Percentiles rank a stretch among this genome's conserved stretches.
Evolutionary conservation across 2,329 filamentous ascomycete species (phyloP).

Genomic region (Fusarium redolens): DNA sequence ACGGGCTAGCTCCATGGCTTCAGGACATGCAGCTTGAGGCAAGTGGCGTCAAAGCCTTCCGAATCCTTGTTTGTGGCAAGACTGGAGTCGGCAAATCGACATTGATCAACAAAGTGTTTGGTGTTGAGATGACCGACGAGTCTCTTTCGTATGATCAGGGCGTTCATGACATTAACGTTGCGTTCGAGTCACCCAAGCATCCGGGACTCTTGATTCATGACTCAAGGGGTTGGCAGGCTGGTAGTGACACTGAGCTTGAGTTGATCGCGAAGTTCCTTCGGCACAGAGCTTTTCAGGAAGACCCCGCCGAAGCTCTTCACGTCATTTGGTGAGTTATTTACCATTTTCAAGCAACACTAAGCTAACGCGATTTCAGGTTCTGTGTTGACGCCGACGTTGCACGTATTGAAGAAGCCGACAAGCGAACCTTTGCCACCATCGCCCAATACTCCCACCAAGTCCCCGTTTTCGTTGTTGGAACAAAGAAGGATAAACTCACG

Average conservation of each 20-base stretch:
- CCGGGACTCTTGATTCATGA: slow-evolving; percentile 42
- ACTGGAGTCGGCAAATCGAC: slow-evolving; percentile 45
- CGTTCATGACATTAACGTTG: slow-evolving; percentile 43
- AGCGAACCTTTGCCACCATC: slow-evolving; percentile 42
- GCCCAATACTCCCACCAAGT: slow-evolving; percentile 43
- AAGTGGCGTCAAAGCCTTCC: slow-evolving; percentile 42
- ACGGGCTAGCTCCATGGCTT: slow-evolving; percentile 37
- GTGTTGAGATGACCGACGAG: slow-evolving; percentile 42
- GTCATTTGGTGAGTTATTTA: slow-evolving; percentile 30
- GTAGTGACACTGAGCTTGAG: slow-evolving; percentile 39
- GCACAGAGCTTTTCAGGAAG: slow-evolving; percentile 42
- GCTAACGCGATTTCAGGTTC: slow-evolving; percentile 27
- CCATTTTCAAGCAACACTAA: accelerated
- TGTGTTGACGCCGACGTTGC: slow-evolving; percentile 43
- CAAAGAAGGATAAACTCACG: slow-evolving; percentile 44
- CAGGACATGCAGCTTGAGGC: slow-evolving; percentile 38
- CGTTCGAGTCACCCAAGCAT: slow-evolving; percentile 41
- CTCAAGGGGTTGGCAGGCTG: slow-evolving; percentile 43
- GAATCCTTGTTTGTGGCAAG: slow-evolving; percentile 42
- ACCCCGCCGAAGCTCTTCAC: slow-evolving; percentile 40
- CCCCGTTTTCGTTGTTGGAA: slow-evolving; percentile 42
- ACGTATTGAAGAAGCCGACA: slow-evolving; percentile 44
- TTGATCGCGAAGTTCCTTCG: slow-evolving; percentile 44
- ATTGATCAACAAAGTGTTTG: slow-evolving; percentile 44
- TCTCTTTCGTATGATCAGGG: slow-evolving; percentile 41